Conservation (phyloP, 768 basidiomycete genomes). For the Suillus weaverae region DNA sequence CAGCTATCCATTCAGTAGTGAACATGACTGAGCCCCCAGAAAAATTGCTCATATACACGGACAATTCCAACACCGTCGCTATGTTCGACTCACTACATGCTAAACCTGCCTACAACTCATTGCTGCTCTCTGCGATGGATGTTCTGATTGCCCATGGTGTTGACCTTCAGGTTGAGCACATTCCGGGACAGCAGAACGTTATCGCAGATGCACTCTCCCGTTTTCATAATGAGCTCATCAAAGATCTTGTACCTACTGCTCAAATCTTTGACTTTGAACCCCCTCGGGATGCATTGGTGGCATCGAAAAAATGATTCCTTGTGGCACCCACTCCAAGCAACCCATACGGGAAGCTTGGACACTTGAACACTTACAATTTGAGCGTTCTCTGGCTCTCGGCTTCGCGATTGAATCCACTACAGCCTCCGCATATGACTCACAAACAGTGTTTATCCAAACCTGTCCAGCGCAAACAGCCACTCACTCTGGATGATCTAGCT, state of each 20-base stretch:
- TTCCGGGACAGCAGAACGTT: neutral
- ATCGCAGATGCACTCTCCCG: neutral
- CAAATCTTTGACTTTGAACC: neutral
- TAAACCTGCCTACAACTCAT: neutral
- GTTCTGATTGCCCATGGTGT: neutral
- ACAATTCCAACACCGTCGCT: neutral
- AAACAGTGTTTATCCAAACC: neutral
- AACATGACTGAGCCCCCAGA: neutral
- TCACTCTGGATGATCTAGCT: neutral
- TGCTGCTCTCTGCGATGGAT: neutral
- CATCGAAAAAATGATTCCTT: neutral
- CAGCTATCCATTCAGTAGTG: neutral
- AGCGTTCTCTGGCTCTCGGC: no score
- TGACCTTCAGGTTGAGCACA: neutral
- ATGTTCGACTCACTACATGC: neutral
- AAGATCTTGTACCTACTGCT: neutral
- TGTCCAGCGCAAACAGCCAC: neutral
- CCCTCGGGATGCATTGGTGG: neutral
- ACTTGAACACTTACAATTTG: no score
- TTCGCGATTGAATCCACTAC: no score
- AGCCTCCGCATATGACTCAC: no score
- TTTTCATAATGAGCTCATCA: neutral
- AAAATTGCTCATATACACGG: neutral
- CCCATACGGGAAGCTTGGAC: no score
- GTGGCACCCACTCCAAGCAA: no score